phyloP scores from a whole-genome alignment of 169 alveolate genomes.

The Plasmodium chabaudi region DNA sequence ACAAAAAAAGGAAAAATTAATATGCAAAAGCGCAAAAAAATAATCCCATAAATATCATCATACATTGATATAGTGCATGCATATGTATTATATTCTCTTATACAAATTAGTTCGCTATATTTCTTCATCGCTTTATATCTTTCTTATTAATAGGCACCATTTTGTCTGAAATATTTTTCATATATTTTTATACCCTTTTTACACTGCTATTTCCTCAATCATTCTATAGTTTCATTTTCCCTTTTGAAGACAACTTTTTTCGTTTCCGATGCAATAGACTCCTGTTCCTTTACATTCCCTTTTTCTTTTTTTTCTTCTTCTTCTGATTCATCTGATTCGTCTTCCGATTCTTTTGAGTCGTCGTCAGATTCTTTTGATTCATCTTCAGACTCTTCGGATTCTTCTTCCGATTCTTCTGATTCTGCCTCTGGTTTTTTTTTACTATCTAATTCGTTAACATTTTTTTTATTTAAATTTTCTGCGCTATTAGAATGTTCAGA shows the following conservation, averaged over 20 bases:
- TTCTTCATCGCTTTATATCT: too few relatives aligned
- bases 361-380: slow-evolving; percentile 4
- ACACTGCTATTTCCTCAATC: too few relatives aligned
- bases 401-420: neutral
- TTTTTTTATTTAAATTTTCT: neutral
- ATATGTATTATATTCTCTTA: too few relatives aligned
- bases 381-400: slow-evolving; percentile 3
- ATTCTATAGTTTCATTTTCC: slow-evolving; percentile 1
- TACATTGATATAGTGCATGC: too few relatives aligned
- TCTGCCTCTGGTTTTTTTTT: neutral
- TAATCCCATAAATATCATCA: too few relatives aligned
- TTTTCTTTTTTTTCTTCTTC: slow-evolving; percentile 29
- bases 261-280: neutral
- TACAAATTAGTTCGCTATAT: too few relatives aligned
- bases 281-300: neutral
- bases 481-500: neutral
- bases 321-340: slow-evolving; percentile 26
- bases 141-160: too few relatives aligned
- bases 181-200: too few relatives aligned
- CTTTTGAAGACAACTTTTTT: slow-evolving; percentile 34
- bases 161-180: too few relatives aligned
- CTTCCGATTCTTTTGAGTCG: slow-evolving; percentile 14
- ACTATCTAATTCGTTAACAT: neutral
- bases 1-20: too few relatives aligned
- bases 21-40: too few relatives aligned